phyloP scores from a whole-genome alignment of 306 rosid species.

The Calophaca sinica region DNA sequence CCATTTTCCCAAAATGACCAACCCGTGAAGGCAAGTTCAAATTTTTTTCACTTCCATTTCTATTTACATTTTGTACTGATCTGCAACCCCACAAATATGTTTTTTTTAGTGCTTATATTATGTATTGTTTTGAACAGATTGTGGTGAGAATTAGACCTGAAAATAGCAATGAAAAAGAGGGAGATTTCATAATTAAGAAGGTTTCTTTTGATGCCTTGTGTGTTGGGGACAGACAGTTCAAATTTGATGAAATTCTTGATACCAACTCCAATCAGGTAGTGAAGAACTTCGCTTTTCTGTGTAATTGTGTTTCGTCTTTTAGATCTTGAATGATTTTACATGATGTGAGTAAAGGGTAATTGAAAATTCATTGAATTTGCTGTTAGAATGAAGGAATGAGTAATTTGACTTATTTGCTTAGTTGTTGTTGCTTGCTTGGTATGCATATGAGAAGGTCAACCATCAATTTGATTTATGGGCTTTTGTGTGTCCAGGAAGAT shows the following conservation, averaged over 20 bases:
- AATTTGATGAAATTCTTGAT: constrained; percentile 75
- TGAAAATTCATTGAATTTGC: neutral
- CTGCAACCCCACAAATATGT: no score
- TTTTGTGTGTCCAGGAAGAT: constrained; percentile 72
- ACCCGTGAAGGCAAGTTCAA: constrained; percentile 58
- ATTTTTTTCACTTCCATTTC: neutral
- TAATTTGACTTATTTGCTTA: constrained; percentile 10
- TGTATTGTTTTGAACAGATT: constrained; percentile 57
- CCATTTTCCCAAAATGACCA: constrained; percentile 43
- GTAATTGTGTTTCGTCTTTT: constrained; percentile 10
- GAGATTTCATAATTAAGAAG: constrained; percentile 59
- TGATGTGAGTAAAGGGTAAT: neutral
- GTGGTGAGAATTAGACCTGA: constrained; percentile 79
- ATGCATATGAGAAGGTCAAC: constrained; percentile 6
- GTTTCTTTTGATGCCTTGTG: constrained; percentile 63
- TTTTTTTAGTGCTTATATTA: neutral
- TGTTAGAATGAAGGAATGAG: constrained; percentile 9
- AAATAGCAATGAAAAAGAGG: constrained; percentile 50
- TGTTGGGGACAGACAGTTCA: constrained; percentile 62
- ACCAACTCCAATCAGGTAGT: constrained; percentile 80
- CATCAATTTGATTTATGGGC: constrained; percentile 35
- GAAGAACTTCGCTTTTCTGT: neutral
- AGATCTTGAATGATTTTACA: neutral
- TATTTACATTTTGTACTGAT: constrained; percentile 2
- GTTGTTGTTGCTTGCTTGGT: neutral